Evolutionary conservation across 1,284 basidiomycete genomes (phyloP).

Genomic region (Marasmius tenuissimus): DNA sequence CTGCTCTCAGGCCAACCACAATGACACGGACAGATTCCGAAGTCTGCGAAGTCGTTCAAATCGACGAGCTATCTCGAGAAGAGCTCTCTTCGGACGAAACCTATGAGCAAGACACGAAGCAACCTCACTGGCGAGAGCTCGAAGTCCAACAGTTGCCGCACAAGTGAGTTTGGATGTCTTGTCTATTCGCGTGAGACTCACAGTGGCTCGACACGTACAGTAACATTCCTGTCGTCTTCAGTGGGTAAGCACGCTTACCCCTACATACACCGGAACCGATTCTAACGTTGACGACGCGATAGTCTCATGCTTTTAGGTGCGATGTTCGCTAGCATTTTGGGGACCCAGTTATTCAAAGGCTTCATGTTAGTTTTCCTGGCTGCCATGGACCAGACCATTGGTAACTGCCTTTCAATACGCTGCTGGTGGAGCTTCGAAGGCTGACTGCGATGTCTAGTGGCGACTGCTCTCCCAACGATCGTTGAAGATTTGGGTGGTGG

Average conservation of each 20-base stretch:
- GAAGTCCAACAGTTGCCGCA: slow-evolving; percentile 3
- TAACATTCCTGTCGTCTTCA: neutral
- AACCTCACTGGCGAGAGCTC: neutral
- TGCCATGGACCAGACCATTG: slow-evolving; percentile 31
- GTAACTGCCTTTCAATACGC: neutral
- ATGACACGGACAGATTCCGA: no score
- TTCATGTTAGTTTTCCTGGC: slow-evolving; percentile 6
- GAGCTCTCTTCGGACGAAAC: no score
- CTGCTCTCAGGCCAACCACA: no score
- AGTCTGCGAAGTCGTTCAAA: no score
- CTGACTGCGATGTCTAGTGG: slow-evolving; percentile 13
- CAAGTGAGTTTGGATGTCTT: neutral
- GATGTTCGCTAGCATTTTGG: neutral
- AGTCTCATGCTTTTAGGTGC: neutral
- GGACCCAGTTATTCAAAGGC: neutral
- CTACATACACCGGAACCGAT: neutral
- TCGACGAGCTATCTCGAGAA: no score
- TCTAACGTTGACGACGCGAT: neutral
- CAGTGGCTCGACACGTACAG: neutral
- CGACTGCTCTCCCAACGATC: slow-evolving; percentile 37
- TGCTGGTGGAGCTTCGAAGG: neutral
- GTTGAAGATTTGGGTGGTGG: slow-evolving; percentile 37
- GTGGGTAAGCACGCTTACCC: neutral
- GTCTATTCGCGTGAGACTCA: neutral
- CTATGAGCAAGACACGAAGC: no score